Conservation (phyloP, 2,329 filamentous ascomycete species). For the Fusarium denticulatum region DNA sequence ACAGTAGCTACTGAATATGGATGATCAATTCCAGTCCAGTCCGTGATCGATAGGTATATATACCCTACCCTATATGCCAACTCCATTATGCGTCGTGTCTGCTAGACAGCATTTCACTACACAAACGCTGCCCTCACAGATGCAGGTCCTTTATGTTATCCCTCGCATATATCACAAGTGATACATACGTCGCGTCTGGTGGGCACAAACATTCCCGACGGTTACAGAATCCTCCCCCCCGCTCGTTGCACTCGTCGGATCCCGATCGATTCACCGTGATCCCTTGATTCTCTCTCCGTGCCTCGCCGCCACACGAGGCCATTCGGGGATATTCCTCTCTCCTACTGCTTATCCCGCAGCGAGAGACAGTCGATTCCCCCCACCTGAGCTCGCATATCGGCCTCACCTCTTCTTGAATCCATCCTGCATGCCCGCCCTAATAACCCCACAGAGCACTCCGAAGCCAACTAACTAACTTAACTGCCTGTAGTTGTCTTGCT, state of each 20-base stretch:
- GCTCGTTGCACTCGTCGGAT: constrained; percentile 1
- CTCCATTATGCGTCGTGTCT: constrained; percentile 1
- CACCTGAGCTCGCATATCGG: constrained; percentile 5
- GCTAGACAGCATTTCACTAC: not conserved
- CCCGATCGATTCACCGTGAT: constrained; percentile 21
- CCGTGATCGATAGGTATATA: not conserved
- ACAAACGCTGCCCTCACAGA: not conserved
- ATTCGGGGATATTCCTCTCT: constrained; percentile 9
- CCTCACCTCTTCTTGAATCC: constrained; percentile 22
- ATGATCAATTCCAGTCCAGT: constrained; percentile 16
- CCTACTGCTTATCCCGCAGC: not conserved
- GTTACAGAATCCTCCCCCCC: not conserved
- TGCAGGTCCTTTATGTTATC: constrained; percentile 11
- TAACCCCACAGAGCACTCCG: constrained; percentile 5
- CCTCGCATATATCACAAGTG: constrained; percentile 22
- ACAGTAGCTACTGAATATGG: not conserved
- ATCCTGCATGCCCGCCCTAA: constrained; percentile 16
- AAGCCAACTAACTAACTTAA: not conserved
- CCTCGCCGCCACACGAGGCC: constrained; percentile 31
- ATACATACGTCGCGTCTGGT: not conserved
- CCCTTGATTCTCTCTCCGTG: constrained; percentile 28
- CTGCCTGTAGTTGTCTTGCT: not conserved
- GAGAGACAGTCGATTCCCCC: constrained; percentile 38
- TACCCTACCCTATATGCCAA: not conserved
- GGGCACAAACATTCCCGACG: not conserved